These are phyloP conservation scores for Ogataea hybrid DNA, from an alignment of 1,139 yeast species.

Conservation along the genomic window DNA sequence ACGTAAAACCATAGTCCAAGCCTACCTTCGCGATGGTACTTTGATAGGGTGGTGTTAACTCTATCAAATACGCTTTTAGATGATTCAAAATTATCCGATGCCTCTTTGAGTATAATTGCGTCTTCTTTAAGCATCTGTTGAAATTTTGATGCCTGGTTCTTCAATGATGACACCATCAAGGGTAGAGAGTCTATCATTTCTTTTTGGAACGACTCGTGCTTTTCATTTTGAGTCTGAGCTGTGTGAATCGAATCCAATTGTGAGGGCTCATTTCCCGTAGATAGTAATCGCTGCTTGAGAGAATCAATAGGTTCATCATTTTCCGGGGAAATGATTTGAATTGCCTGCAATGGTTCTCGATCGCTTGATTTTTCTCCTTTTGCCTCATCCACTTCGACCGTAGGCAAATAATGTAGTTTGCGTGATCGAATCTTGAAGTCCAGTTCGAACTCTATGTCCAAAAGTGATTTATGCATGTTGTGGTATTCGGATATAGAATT, in stretches of 20 bases:
- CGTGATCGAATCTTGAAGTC: constrained; percentile 13
- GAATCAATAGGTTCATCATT: constrained; percentile 26
- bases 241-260: constrained; percentile 26
- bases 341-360: neutral
- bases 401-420: neutral
- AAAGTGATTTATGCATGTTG: constrained; percentile 13
- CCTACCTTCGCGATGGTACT: constrained; percentile 32
- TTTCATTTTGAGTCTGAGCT: constrained; percentile 24
- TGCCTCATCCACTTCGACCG: too few species aligned
- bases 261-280: constrained; percentile 17
- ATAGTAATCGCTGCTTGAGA: constrained; percentile 25
- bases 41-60: constrained; percentile 26
- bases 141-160: constrained; percentile 31
- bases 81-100: constrained; percentile 31
- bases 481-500: constrained; percentile 5
- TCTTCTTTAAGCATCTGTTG: constrained; percentile 31
- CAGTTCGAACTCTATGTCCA: constrained; percentile 19
- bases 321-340: constrained; percentile 5
- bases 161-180: constrained; percentile 28
- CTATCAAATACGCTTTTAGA: constrained; percentile 27
- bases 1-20: constrained; percentile 33
- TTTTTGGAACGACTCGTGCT: constrained; percentile 32
- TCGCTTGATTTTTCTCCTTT: neutral
- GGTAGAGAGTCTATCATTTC: constrained; percentile 32
- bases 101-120: constrained; percentile 31